phyloP scores from a whole-genome alignment of 202 grass and related monocot genomes.

The Brachypodium distachyon region DNA sequence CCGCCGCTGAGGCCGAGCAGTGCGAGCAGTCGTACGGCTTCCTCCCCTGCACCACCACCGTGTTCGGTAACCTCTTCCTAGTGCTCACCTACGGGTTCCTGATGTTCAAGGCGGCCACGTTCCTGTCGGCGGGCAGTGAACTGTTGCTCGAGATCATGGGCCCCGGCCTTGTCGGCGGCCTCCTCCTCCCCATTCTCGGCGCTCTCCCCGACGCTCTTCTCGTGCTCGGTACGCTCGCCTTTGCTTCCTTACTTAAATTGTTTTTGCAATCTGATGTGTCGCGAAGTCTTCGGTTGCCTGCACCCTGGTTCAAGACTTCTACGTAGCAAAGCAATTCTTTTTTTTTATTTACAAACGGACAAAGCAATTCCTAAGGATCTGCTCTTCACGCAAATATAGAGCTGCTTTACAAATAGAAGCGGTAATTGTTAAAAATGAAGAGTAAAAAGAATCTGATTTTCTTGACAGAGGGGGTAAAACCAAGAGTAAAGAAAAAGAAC shows the following conservation, averaged over 20 bases:
- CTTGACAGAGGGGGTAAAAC: too few relatives aligned
- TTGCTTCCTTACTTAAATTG: background rate
- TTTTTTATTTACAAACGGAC: background rate
- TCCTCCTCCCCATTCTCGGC: constrained; percentile 95
- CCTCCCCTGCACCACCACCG: constrained; percentile 88
- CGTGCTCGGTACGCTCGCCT: constrained; percentile 51
- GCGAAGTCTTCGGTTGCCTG: constrained; percentile 5
- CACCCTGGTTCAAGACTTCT: background rate
- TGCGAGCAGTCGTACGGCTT: constrained; percentile 88
- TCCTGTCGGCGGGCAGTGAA: constrained; percentile 74
- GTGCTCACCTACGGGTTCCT: constrained; percentile 71
- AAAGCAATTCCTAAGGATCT: background rate
- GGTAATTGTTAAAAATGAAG: background rate
- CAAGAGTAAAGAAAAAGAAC: background rate
- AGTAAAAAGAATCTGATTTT: background rate
- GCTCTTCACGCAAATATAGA: background rate
- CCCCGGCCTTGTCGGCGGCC: constrained; percentile 84
- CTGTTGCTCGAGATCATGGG: constrained; percentile 89
- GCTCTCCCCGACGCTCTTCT: constrained; percentile 88
- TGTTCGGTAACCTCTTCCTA: constrained; percentile 75
- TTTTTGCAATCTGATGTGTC: background rate
- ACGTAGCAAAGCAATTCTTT: background rate
- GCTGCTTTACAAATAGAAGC: background rate
- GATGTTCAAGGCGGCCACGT: constrained; percentile 91
- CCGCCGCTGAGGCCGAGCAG: constrained; percentile 2